Conservation (phyloP, 257 asterid species). For the Plantago ovata region DNA sequence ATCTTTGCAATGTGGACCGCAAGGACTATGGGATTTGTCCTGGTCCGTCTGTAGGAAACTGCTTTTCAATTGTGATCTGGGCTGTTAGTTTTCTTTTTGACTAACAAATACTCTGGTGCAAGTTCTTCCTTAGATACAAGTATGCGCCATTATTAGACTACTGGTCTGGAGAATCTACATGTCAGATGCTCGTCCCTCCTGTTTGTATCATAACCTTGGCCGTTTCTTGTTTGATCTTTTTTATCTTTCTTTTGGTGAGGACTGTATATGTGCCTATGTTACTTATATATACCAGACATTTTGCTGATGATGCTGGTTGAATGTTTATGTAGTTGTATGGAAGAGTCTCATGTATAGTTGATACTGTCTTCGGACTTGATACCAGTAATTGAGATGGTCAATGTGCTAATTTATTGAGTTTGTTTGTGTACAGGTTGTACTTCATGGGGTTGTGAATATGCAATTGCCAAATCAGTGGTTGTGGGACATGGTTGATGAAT, state of each 20-base stretch:
- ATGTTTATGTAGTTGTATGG: slow-evolving; percentile 6
- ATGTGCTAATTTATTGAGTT: background rate
- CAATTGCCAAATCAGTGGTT: slow-evolving; percentile 98
- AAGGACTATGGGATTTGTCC: no score
- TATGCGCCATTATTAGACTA: background rate
- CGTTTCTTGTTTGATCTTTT: background rate
- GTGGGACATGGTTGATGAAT: slow-evolving; percentile 99
- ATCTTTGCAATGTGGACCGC: no score
- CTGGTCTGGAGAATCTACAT: background rate
- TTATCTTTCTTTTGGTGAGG: background rate
- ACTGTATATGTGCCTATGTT: background rate
- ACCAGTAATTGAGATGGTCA: background rate
- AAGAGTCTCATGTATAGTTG: background rate
- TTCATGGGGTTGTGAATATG: slow-evolving; percentile 93
- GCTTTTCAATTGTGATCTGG: no score
- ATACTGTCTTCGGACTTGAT: background rate
- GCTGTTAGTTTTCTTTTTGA: no score
- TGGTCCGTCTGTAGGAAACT: no score
- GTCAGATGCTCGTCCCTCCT: background rate
- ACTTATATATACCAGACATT: background rate
- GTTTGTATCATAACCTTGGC: background rate
- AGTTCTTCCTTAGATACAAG: no score
- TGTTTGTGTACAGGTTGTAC: slow-evolving; percentile 54
- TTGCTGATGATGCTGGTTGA: background rate
- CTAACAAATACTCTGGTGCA: no score